Evolutionary conservation across 176 grass and related monocot species (phyloP).

Genomic region (Oryza meyeriana): DNA sequence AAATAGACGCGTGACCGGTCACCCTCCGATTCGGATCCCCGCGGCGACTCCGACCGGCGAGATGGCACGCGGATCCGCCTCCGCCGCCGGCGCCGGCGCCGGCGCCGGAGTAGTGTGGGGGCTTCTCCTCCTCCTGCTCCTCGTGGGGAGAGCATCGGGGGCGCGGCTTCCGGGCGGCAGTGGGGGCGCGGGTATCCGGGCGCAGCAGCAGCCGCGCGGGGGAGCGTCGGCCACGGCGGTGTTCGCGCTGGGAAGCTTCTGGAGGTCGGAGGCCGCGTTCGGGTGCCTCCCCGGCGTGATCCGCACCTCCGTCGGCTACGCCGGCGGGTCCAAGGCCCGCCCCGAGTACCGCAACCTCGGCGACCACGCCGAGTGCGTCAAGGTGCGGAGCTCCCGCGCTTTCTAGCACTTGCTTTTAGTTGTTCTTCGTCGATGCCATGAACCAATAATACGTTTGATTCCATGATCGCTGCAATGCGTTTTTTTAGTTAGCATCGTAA

Average conservation of each 20-base stretch:
- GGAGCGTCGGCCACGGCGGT: constrained; percentile 45
- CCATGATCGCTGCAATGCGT: not conserved
- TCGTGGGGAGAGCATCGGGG: not conserved
- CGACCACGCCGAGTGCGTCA: constrained; percentile 93
- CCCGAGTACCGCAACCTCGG: constrained; percentile 79
- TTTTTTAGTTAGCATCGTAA: not conserved
- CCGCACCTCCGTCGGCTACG: constrained; percentile 86
- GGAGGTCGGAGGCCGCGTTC: constrained; percentile 76
- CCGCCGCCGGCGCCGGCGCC: not conserved
- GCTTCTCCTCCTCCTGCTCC: not conserved
- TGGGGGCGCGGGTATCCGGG: not conserved
- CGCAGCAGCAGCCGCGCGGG: not conserved
- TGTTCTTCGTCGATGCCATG: not conserved
- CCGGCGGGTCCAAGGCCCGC: constrained; percentile 67
- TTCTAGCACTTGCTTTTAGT: not conserved
- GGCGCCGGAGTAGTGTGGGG: not conserved
- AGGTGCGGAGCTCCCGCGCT: constrained; percentile 24
- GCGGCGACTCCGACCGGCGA: constrained; percentile 3
- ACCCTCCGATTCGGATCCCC: constrained; percentile 44
- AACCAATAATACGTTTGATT: not conserved
- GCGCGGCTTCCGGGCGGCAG: constrained; percentile 24
- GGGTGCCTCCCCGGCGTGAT: constrained; percentile 72
- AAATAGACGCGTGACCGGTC: not conserved
- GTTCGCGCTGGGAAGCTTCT: constrained; percentile 94
- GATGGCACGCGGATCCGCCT: constrained; percentile 19